These are phyloP conservation scores for Sphaerulina vaccinii DNA, from an alignment of 2,329 filamentous ascomycete genomes.

Conservation along the genomic window DNA sequence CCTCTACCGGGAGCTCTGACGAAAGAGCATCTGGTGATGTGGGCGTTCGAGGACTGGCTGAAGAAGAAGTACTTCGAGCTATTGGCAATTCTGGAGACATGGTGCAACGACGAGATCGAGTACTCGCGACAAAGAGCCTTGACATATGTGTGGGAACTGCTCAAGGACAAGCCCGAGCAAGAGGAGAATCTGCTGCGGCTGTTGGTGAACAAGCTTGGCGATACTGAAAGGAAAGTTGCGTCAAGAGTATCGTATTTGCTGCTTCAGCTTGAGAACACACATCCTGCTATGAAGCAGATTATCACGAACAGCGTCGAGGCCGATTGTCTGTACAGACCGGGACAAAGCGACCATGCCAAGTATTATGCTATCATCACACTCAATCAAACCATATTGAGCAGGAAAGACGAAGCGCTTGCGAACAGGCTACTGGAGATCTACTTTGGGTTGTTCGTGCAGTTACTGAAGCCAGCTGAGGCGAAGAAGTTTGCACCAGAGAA, in stretches of 20 bases:
- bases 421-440: conserved; percentile 84
- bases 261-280: conserved; percentile 83
- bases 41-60: conserved; percentile 93
- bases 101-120: conserved; percentile 93
- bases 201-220: conserved; percentile 93
- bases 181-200: conserved; percentile 89
- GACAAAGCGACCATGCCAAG: conserved; percentile 82
- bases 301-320: conserved; percentile 83
- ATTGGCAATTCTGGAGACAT: conserved; percentile 83
- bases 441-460: conserved; percentile 79
- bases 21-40: conserved; percentile 75
- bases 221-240: conserved; percentile 91
- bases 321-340: conserved; percentile 81
- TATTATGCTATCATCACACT: conserved; percentile 97
- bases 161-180: conserved; percentile 96
- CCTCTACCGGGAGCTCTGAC: conserved; percentile 71
- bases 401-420: conserved; percentile 76
- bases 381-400: conserved; percentile 91
- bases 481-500: conserved; percentile 22
- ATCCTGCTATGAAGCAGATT: conserved; percentile 90
- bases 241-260: conserved; percentile 90
- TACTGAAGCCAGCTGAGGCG: conserved; percentile 65
- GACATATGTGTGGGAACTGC: conserved; percentile 84
- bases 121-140: conserved; percentile 85
- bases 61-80: conserved; percentile 93